These are phyloP conservation scores for Penicillium sp. DNA, from an alignment of 2,329 filamentous ascomycete species.

Conservation along the genomic window DNA sequence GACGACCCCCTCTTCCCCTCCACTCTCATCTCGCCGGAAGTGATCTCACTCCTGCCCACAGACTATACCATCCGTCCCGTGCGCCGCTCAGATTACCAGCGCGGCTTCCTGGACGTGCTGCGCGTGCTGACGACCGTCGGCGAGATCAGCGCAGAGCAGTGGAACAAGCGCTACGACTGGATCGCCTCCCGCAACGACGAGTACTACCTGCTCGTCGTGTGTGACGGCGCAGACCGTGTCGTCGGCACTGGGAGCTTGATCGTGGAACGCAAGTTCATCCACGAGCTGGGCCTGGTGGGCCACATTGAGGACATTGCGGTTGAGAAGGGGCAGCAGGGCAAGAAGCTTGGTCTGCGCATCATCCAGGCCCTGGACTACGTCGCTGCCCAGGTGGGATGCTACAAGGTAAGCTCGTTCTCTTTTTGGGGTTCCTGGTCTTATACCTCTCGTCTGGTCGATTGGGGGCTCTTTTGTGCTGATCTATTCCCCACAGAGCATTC, in stretches of 20 bases:
- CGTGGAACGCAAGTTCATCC: conserved; percentile 76
- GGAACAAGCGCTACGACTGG: conserved; percentile 77
- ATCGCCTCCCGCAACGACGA: conserved; percentile 69
- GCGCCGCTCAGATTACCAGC: conserved; percentile 70
- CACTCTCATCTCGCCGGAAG: conserved; percentile 72
- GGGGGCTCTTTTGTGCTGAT: conserved; percentile 1
- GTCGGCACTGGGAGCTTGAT: conserved; percentile 90
- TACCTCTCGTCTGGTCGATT: not conserved
- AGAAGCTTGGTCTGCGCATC: conserved; percentile 88
- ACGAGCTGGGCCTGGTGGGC: conserved; percentile 61
- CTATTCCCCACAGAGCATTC: conserved; percentile 63
- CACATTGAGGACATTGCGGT: conserved; percentile 99
- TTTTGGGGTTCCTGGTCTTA: conserved; percentile 2
- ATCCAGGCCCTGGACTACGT: conserved; percentile 92
- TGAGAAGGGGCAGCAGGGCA: conserved; percentile 90
- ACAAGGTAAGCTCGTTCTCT: conserved; percentile 60
- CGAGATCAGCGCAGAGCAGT: conserved; percentile 72
- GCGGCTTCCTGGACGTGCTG: conserved; percentile 85
- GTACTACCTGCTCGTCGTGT: conserved; percentile 85
- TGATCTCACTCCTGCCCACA: conserved; percentile 69
- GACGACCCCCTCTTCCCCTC: conserved; percentile 69
- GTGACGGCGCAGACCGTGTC: conserved; percentile 66
- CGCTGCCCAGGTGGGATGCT: conserved; percentile 84
- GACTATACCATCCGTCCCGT: conserved; percentile 82
- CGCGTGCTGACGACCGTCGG: conserved; percentile 90